A percentile compares a stretch with the other conserved stretches of the same genome.
Evolutionary conservation across 345 rosid genomes (phyloP).

Genomic region (Boechera divaricarpa): DNA sequence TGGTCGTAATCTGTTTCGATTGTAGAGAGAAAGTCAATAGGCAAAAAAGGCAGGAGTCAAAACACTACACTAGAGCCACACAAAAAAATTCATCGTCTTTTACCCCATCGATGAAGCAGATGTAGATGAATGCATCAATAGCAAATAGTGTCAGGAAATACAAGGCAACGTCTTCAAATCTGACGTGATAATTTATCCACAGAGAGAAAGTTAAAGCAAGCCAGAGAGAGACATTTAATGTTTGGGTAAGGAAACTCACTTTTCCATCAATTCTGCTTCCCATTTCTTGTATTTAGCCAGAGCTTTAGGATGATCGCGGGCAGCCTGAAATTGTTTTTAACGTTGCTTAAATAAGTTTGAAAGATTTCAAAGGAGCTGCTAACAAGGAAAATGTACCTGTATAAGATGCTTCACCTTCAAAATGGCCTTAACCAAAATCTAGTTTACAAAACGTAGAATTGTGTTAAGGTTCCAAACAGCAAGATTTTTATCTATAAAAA

Average conservation of each 20-base stretch:
- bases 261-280: not conserved
- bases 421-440: not conserved
- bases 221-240: not conserved
- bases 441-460: not conserved
- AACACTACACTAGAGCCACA: not conserved
- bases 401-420: not conserved
- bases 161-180: conserved; percentile 45
- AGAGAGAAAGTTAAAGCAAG: not conserved
- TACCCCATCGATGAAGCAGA: conserved; percentile 58
- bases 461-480: not conserved
- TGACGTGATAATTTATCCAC: conserved; percentile 20
- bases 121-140: conserved; percentile 52
- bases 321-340: not conserved
- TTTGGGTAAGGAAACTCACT: conserved; percentile 22
- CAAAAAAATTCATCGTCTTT: no score
- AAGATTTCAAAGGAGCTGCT: not conserved
- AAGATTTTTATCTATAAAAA: not conserved
- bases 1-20: conserved; percentile 49
- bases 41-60: not conserved
- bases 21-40: not conserved
- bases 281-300: conserved; percentile 14
- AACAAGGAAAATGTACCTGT: not conserved
- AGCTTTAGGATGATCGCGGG: not conserved
- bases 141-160: conserved; percentile 46
- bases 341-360: not conserved